These are phyloP conservation scores for Cercospora berteroae DNA, from an alignment of 2,329 filamentous ascomycete genomes.

Conservation along the genomic window DNA sequence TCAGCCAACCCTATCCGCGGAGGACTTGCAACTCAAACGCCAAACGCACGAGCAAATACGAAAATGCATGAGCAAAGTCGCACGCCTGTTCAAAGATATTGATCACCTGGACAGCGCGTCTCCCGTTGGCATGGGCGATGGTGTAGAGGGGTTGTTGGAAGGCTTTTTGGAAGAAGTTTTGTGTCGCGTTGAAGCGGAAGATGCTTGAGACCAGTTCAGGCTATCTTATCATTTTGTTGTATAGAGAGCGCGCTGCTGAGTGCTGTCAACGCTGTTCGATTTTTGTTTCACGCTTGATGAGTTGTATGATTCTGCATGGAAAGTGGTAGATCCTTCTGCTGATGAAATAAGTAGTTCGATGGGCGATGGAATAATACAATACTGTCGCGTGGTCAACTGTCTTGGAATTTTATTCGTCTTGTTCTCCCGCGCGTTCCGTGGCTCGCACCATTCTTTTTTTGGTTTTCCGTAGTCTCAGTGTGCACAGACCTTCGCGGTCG, in stretches of 20 bases:
- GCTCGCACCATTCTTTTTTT: too few relatives aligned
- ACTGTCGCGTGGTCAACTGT: neutral
- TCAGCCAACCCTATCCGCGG: conserved; percentile 7
- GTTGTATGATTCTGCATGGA: conserved; percentile 5
- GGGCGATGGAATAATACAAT: neutral
- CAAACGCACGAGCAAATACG: conserved; percentile 81
- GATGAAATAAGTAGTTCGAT: neutral
- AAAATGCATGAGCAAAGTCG: conserved; percentile 77
- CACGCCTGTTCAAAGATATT: conserved; percentile 81
- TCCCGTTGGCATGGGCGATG: conserved; percentile 89
- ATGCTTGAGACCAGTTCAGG: conserved; percentile 52
- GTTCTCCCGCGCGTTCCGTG: too few relatives aligned
- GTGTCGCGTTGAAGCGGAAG: conserved; percentile 83
- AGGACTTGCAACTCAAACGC: conserved; percentile 44
- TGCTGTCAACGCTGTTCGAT: neutral
- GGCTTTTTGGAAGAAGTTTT: conserved; percentile 91
- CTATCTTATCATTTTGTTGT: neutral
- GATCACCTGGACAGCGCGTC: conserved; percentile 82
- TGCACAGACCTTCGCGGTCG: too few relatives aligned
- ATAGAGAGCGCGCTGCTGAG: neutral
- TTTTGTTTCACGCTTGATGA: conserved; percentile 7
- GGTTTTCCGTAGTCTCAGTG: too few relatives aligned
- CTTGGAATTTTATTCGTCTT: too few relatives aligned
- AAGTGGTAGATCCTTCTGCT: neutral
- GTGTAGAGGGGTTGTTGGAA: conserved; percentile 84